Evolutionary conservation across 805 yeast species (phyloP).

Genomic region (Tetrapisispora phaffii): DNA sequence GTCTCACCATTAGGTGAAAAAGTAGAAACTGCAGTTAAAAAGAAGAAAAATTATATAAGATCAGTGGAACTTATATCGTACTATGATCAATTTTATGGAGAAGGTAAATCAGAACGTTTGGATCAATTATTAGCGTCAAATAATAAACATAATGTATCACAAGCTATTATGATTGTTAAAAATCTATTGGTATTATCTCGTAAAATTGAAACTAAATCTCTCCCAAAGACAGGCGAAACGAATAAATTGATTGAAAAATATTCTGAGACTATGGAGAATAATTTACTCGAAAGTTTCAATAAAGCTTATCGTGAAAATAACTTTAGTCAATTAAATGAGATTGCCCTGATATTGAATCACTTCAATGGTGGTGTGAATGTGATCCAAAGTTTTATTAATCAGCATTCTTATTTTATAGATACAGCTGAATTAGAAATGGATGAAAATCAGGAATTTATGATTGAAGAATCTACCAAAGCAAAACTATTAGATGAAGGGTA

Average conservation of each 20-base stretch:
- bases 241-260: conserved; percentile 47
- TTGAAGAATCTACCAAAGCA: conserved; percentile 47
- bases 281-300: conserved; percentile 59
- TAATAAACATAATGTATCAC: conserved; percentile 42
- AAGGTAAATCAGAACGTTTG: conserved; percentile 41
- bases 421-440: conserved; percentile 26
- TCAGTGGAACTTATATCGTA: conserved; percentile 66
- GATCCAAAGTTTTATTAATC: conserved; percentile 70
- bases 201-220: conserved; percentile 48
- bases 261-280: conserved; percentile 68
- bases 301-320: conserved; percentile 63
- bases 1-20: conserved; percentile 64
- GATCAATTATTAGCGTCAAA: conserved; percentile 43
- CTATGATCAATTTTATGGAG: conserved; percentile 61
- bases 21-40: conserved; percentile 55
- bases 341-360: conserved; percentile 62
- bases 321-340: conserved; percentile 60
- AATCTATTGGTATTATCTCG: conserved; percentile 55
- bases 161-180: conserved; percentile 59
- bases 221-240: conserved; percentile 34
- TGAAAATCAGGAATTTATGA: conserved; percentile 22
- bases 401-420: conserved; percentile 56
- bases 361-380: conserved; percentile 82
- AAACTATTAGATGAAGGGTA: conserved; percentile 50
- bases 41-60: conserved; percentile 62